phyloP scores from a whole-genome alignment of 2,329 filamentous ascomycete genomes.

The Rhytidhysteron rufulum region DNA sequence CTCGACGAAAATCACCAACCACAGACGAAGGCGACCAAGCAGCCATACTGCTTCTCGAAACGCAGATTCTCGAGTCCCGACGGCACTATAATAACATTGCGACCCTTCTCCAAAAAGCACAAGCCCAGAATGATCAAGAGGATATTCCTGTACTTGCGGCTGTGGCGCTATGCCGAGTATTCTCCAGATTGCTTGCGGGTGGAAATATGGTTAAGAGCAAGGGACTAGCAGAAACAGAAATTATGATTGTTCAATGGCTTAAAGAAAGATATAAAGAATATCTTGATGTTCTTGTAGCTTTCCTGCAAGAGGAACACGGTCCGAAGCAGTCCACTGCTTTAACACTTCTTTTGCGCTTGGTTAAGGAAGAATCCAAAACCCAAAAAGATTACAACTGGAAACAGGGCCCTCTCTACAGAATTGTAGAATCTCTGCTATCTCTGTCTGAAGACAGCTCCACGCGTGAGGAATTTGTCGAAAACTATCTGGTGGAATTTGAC shows the following conservation, averaged over 20 bases:
- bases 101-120: constrained; percentile 58
- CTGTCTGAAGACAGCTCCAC: constrained; percentile 55
- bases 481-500: constrained; percentile 74
- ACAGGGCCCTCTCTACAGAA: constrained; percentile 59
- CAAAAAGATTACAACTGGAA: constrained; percentile 62
- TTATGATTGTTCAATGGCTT: constrained; percentile 73
- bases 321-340: constrained; percentile 66
- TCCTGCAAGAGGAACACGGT: constrained; percentile 59
- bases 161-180: constrained; percentile 81
- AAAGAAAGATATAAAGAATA: constrained; percentile 71
- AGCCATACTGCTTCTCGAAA: constrained; percentile 71
- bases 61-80: constrained; percentile 76
- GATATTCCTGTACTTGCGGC: constrained; percentile 63
- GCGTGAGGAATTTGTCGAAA: constrained; percentile 70
- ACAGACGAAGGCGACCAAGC: constrained; percentile 50
- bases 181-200: constrained; percentile 72
- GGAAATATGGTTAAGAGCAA: constrained; percentile 66
- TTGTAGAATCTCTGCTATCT: constrained; percentile 61
- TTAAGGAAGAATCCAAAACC: constrained; percentile 65
- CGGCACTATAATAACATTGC: constrained; percentile 91
- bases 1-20: constrained; percentile 24
- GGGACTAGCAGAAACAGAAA: constrained; percentile 67
- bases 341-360: constrained; percentile 74
- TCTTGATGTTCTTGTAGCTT: constrained; percentile 56
- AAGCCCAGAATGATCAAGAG: constrained; percentile 47